Base-by-base conservation (phyloP, 2,329 filamentous ascomycete species). In the Alternaria alternata region DNA sequence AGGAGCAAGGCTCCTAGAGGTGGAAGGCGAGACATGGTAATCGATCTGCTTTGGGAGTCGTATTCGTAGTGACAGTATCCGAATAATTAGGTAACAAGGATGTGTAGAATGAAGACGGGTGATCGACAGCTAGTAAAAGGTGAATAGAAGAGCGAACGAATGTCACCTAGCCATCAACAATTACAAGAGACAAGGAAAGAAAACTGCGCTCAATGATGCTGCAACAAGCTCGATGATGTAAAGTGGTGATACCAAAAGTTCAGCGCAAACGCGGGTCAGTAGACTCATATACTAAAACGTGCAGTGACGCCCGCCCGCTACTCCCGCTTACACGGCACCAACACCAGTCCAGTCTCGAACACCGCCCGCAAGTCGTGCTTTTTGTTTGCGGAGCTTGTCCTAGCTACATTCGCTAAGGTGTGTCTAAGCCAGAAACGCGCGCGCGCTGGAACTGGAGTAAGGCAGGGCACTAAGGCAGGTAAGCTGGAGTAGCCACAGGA, bases 1-100 rank as follows among this genome's bases (percentile, higher is more conserved):
- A 75, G 67, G 30, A 74, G 59, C 61, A 70, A 58, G 18, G 69
- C 64, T 54, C 66, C 63, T 12, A 72, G 41, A 11, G 56, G 60
- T 18, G 62, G 62, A 12, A 72, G 65, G 39, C 54, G 65, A 46
- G 60, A 59, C 69, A 72, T 72, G 24, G 9, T 28, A 36, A 36
- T 36, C 32, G 32, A 7, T 24, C 51, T 32, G 11, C 39, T 28
- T 39, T 24, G 57, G 20, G 18, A 41, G 18, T 24, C 11, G 32
- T 36, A 12, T 32, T 28, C 16, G 47, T 58, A 42, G 22, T 41
- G 43, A 56, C 24, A 41, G 54, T 43, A 32, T 26, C 41, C 38
- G 5, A 47, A 39, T 46, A 22, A 46, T 60, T 52, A 60, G 34
- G 49, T 39, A 59, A 59, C 30, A 49, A 61, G 57, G 7, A 41